Evolutionary conservation across 768 basidiomycete genomes (phyloP).

Genomic region (Auricularia auricula-judae): DNA sequence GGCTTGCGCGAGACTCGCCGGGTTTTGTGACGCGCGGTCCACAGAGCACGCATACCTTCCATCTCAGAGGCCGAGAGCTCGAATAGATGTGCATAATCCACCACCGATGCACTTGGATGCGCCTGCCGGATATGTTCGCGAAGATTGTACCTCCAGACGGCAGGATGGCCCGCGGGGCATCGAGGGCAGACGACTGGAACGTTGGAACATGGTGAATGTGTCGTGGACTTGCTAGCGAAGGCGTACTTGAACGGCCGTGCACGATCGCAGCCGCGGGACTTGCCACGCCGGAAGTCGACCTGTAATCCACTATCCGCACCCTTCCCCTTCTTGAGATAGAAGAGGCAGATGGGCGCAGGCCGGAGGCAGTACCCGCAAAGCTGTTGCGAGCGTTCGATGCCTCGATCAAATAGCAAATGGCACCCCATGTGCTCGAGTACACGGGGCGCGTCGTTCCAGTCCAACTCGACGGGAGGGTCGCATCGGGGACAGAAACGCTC

Average conservation of each 20-base stretch:
- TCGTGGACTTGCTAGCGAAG: not conserved
- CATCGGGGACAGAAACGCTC: not conserved
- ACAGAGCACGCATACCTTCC: not conserved
- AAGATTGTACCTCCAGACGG: not conserved
- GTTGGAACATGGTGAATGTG: not conserved
- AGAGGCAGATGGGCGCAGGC: not conserved
- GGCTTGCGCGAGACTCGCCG: not conserved
- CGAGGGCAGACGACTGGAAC: not conserved
- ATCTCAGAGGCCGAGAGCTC: not conserved
- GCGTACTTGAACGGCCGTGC: not conserved
- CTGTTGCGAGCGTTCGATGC: not conserved
- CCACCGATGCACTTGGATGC: not conserved
- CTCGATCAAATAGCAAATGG: not conserved
- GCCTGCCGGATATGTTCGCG: not conserved
- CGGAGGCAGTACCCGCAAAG: not conserved
- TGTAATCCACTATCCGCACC: not conserved
- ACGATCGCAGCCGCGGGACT: not conserved
- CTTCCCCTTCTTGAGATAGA: not conserved
- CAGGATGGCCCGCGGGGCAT: not conserved
- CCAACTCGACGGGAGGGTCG: not conserved
- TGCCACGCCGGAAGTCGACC: not conserved
- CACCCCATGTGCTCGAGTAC: not conserved
- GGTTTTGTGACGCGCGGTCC: not conserved
- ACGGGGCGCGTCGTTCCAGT: not conserved
- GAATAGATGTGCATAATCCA: not conserved